Percentiles rank a stretch among this genome's conserved stretches.
These are phyloP conservation scores for Penicillium ochrochloron DNA, from an alignment of 495 filamentous ascomycete species.

Conservation along the genomic window DNA sequence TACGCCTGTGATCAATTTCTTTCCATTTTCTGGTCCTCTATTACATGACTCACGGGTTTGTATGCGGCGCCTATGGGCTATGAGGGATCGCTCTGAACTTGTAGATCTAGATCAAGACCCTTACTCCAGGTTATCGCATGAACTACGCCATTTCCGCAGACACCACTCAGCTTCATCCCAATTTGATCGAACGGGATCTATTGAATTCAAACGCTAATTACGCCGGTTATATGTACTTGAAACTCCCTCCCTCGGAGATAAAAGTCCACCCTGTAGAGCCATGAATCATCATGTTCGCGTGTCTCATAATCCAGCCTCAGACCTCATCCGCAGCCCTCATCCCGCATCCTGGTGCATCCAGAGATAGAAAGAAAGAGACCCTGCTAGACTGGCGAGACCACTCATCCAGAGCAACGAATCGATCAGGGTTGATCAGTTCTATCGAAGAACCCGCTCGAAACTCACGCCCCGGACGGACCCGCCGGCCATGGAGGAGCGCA, in stretches of 20 bases:
- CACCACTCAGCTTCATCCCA: neutral
- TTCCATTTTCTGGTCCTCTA: constrained; percentile 9
- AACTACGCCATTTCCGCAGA: neutral
- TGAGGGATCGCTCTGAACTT: neutral
- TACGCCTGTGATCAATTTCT: constrained; percentile 31
- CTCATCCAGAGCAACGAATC: constrained; percentile 2
- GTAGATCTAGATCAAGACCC: neutral
- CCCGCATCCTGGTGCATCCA: constrained; percentile 27
- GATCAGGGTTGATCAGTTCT: constrained; percentile 10
- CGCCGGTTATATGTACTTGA: constrained; percentile 35
- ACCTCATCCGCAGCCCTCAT: neutral
- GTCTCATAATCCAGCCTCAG: constrained; percentile 4
- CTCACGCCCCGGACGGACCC: constrained; percentile 70
- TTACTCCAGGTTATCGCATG: neutral
- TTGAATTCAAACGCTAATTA: constrained; percentile 36
- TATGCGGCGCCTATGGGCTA: neutral
- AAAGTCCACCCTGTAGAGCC: constrained; percentile 20
- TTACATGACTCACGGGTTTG: neutral
- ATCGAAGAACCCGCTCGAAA: constrained; percentile 74
- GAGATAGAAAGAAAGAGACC: too few species aligned
- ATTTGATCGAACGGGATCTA: constrained; percentile 18
- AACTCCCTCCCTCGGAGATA: constrained; percentile 15
- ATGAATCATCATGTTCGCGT: constrained; percentile 25
- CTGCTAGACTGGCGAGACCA: neutral
- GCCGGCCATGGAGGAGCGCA: constrained; percentile 79